A percentile compares a stretch with the other conserved stretches of the same genome.
These are phyloP conservation scores for Diplosphaera chodatii DNA, from an alignment of 139 green algal genomes.

Conservation along the genomic window DNA sequence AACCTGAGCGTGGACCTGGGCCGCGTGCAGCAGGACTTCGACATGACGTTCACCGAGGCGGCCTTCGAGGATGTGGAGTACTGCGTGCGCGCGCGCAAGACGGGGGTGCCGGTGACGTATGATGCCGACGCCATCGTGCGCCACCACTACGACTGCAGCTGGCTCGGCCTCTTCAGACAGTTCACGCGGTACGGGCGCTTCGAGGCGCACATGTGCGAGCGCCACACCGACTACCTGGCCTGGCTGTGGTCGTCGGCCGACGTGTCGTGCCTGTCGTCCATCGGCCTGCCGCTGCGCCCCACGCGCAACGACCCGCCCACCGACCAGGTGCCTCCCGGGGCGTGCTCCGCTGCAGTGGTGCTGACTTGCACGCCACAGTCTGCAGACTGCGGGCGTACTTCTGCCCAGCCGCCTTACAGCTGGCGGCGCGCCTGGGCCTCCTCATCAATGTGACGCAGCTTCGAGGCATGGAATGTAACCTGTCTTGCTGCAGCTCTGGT, in stretches of 20 bases:
- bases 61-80: slow-evolving; percentile 21
- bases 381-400: no score
- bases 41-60: slow-evolving; percentile 1
- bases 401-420: no score
- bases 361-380: no score
- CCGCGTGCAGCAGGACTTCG: slow-evolving; percentile 4
- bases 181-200: slow-evolving; percentile 9
- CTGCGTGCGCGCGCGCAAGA: slow-evolving; percentile 7
- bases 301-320: background rate
- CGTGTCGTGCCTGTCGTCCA: slow-evolving; percentile 7
- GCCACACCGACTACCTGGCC: slow-evolving; percentile 8
- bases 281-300: background rate
- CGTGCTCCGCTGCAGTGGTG: no score
- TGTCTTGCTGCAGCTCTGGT: no score
- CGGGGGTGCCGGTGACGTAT: slow-evolving; percentile 3
- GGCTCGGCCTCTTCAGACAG: slow-evolving; percentile 1
- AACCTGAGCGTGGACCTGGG: slow-evolving; percentile 10
- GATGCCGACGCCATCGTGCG: slow-evolving; percentile 3
- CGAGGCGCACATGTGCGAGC: slow-evolving; percentile 3
- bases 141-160: slow-evolving; percentile 5
- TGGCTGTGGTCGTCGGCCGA: slow-evolving; percentile 12
- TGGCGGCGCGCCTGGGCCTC: no score
- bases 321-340: background rate
- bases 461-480: no score
- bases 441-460: no score